Conservation (phyloP, 2,329 filamentous ascomycete species). For the Sclerotinia spermophila region DNA sequence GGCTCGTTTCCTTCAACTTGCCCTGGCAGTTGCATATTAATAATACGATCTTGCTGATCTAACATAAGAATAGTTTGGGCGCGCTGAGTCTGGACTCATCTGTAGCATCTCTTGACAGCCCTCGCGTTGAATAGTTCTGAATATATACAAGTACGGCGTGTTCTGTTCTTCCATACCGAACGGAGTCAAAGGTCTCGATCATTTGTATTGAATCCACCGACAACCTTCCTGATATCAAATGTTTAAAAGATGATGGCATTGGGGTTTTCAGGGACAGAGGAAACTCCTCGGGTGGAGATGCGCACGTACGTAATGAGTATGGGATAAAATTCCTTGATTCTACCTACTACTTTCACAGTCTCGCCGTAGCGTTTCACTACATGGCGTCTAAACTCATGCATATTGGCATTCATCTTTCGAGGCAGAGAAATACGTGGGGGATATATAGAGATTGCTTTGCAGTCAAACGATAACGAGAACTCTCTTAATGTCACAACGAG, state of each 20-base stretch:
- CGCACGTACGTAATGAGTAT: not conserved
- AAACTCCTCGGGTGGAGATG: not conserved
- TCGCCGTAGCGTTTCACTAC: not conserved
- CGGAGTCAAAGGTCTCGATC: not conserved
- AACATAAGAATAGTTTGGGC: not conserved
- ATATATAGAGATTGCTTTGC: too few species aligned
- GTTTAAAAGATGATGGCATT: not conserved
- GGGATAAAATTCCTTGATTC: too few species aligned
- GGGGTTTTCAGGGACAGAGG: not conserved
- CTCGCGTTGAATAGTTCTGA: not conserved
- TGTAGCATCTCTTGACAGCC: not conserved
- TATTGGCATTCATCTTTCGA: not conserved
- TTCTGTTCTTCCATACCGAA: not conserved
- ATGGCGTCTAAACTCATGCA: not conserved
- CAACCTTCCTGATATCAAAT: not conserved
- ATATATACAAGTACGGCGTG: not conserved
- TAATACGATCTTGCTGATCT: not conserved
- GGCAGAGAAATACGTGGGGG: not conserved
- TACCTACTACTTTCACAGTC: not conserved
- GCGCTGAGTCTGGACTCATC: not conserved
- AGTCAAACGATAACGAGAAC: not conserved
- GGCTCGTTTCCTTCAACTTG: not conserved
- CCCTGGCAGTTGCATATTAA: not conserved
- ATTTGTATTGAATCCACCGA: not conserved
- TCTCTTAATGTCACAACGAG: too few species aligned